A percentile compares a stretch with the other conserved stretches of the same genome.
Conservation (phyloP, 345 rosid species). For the Eucalyptus curtisii region DNA sequence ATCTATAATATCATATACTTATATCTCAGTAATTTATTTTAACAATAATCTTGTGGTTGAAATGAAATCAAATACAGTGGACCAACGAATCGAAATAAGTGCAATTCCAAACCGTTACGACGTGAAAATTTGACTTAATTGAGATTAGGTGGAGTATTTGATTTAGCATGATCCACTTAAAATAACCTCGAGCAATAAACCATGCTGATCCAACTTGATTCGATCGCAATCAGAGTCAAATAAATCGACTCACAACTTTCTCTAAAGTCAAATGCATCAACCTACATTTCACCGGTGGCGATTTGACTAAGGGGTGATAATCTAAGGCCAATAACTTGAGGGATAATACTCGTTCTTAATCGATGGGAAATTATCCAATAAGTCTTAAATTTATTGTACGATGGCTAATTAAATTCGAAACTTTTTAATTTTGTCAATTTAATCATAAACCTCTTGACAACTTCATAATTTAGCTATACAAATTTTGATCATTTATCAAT, state of each 20-base stretch:
- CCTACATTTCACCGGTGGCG: background rate
- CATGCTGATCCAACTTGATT: background rate
- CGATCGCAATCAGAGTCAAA: background rate
- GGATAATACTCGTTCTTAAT: background rate
- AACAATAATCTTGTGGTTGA: too few relatives aligned
- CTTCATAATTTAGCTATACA: background rate
- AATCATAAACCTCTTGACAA: background rate
- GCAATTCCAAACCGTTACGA: background rate
- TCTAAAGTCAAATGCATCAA: background rate
- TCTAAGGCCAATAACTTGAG: background rate
- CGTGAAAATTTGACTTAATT: background rate
- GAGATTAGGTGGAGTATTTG: background rate
- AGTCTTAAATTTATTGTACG: background rate
- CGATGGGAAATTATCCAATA: fast-evolving
- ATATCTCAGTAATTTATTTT: background rate
- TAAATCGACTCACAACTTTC: background rate
- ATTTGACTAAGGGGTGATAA: background rate
- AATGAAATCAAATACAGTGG: too few relatives aligned
- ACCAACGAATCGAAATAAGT: fast-evolving
- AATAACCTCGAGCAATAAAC: background rate
- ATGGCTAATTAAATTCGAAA: too few relatives aligned
- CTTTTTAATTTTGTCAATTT: background rate
- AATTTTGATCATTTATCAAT: background rate
- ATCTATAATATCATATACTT: background rate
- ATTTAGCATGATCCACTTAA: background rate